phyloP scores from a whole-genome alignment of 2,329 filamentous ascomycete genomes.

The Penicillium oxalicum region DNA sequence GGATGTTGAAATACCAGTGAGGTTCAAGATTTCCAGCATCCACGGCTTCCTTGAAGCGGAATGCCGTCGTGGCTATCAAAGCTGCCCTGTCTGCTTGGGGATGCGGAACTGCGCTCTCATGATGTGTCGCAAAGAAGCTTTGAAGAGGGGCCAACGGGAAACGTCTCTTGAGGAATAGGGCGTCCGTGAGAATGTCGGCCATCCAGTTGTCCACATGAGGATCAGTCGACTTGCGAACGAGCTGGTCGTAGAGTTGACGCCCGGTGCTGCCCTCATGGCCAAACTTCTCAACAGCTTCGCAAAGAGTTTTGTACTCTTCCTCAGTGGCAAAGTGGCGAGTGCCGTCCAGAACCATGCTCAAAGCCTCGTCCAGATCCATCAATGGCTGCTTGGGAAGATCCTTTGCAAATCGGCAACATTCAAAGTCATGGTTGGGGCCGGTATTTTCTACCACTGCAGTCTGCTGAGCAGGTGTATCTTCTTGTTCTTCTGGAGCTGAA shows the following conservation, averaged over 20 bases:
- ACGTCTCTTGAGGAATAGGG: neutral
- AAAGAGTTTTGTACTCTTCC: neutral
- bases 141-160: neutral
- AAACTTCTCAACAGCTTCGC: neutral
- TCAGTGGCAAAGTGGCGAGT: conserved; percentile 1
- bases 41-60: conserved; percentile 1
- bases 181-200: neutral
- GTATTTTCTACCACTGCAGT: neutral
- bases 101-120: neutral
- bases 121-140: conserved; percentile 1
- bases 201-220: conserved; percentile 2
- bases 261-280: neutral
- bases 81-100: neutral
- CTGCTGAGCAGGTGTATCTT: neutral
- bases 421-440: neutral
- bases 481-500: neutral
- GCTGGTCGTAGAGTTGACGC: neutral
- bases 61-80: neutral
- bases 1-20: conserved; percentile 2
- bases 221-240: neutral
- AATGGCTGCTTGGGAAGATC: conserved; percentile 1
- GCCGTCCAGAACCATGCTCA: neutral
- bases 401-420: conserved; percentile 2
- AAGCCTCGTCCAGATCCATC: conserved; percentile 1
- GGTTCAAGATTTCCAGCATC: neutral